Conservation (phyloP, 1,284 basidiomycete genomes). For the Boletus sp. region DNA sequence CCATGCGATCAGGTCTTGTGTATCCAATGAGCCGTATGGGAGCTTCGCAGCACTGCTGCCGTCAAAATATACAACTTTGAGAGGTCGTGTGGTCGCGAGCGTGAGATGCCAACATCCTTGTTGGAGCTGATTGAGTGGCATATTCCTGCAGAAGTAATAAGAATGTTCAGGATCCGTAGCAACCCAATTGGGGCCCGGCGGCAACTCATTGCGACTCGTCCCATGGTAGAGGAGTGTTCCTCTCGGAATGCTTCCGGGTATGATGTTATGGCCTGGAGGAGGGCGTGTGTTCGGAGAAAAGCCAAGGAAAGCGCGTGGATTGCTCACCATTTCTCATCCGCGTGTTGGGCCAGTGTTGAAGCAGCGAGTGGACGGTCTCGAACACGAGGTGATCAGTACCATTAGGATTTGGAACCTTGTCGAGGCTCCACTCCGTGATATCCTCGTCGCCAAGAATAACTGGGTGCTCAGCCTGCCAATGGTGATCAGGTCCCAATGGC, state of each 20-base stretch:
- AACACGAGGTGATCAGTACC: constrained; percentile 29
- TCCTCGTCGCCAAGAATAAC: background rate
- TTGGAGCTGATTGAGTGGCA: background rate
- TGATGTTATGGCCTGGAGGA: constrained; percentile 41
- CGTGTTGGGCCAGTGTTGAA: constrained; percentile 54
- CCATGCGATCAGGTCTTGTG: constrained; percentile 44
- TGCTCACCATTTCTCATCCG: constrained; percentile 44
- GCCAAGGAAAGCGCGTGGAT: fast-evolving
- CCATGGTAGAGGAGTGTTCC: constrained; percentile 47
- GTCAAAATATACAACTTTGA: constrained; percentile 46
- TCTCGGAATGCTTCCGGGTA: constrained; percentile 40
- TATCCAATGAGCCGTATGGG: constrained; percentile 39
- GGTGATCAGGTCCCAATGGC: background rate
- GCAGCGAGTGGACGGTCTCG: constrained; percentile 28
- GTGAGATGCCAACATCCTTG: constrained; percentile 23
- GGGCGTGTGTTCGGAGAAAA: background rate
- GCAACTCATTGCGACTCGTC: constrained; percentile 17
- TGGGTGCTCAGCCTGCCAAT: background rate
- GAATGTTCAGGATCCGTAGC: constrained; percentile 36
- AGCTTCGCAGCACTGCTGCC: constrained; percentile 42
- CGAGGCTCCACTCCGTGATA: constrained; percentile 14
- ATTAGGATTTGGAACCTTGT: constrained; percentile 16
- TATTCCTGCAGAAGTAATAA: constrained; percentile 33
- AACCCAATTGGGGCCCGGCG: too few relatives aligned
- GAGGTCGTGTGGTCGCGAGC: constrained; percentile 20